A percentile compares a stretch with the other conserved stretches of the same genome.
phyloP scores from a whole-genome alignment of 805 yeast genomes.

The Yarrowia bubula region DNA sequence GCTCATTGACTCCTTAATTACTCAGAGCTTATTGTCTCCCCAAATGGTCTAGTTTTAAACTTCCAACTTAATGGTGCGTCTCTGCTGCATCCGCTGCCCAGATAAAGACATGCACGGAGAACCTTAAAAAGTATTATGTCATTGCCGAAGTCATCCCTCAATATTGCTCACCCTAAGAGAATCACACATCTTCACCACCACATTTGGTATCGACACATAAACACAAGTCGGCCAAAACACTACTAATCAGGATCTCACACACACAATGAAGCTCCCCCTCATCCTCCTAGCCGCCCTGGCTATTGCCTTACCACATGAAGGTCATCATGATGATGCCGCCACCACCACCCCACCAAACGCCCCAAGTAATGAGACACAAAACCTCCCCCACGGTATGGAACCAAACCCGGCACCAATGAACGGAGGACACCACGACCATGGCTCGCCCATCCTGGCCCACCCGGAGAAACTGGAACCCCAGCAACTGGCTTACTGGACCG shows the following conservation, averaged over 20 bases:
- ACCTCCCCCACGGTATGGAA: background rate
- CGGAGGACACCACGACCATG: conserved; percentile 50
- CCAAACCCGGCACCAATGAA: conserved; percentile 18
- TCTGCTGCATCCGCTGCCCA: background rate
- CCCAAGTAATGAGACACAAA: background rate
- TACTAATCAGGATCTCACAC: too few relatives aligned
- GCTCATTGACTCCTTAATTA: too few relatives aligned
- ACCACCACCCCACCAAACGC: background rate
- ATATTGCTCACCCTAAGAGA: too few relatives aligned
- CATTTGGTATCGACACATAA: too few relatives aligned
- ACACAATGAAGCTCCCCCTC: background rate
- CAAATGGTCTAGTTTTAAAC: background rate
- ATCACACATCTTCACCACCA: background rate
- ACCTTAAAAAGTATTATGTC: conserved; percentile 22
- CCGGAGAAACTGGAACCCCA: conserved; percentile 61
- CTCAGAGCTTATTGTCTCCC: too few relatives aligned
- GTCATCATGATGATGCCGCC: background rate
- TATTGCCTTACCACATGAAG: conserved; percentile 7
- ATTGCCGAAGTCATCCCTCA: conserved; percentile 10
- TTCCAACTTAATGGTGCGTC: background rate
- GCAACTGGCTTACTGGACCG: conserved; percentile 74
- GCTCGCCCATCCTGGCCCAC: conserved; percentile 65
- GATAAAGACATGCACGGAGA: conserved; percentile 10
- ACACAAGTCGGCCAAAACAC: too few relatives aligned
- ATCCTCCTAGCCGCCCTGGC: background rate